phyloP scores from a whole-genome alignment of 1,139 yeast species.

The Hansenula sp. region DNA sequence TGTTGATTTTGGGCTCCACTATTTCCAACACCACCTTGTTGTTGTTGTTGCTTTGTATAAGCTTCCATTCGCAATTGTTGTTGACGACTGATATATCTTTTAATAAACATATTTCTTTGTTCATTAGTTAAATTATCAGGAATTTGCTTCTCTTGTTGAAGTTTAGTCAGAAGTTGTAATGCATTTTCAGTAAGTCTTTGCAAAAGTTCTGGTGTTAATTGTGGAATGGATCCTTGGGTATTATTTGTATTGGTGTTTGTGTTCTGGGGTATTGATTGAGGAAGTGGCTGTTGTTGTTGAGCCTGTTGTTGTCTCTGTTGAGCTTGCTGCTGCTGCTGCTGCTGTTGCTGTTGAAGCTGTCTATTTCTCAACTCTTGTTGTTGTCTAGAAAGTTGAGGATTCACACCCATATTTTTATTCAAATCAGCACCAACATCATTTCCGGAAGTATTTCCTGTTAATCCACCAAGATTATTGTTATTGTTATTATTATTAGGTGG shows the following conservation, averaged over 20 bases:
- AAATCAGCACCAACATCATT: conserved; percentile 1
- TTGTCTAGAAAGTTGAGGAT: conserved; percentile 16
- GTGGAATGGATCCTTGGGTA: conserved; percentile 4
- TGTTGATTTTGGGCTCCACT: conserved; percentile 14
- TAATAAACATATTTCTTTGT: conserved; percentile 19
- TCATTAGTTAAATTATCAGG: conserved; percentile 18
- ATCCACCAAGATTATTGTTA: background rate
- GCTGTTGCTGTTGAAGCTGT: conserved; percentile 18
- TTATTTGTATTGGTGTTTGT: conserved; percentile 1
- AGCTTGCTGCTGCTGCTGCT: conserved; percentile 19
- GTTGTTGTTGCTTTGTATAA: conserved; percentile 8
- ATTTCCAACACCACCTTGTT: conserved; percentile 7
- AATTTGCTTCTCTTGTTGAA: conserved; percentile 32
- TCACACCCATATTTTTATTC: conserved; percentile 6
- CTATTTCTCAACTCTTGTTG: conserved; percentile 19
- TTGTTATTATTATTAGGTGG: background rate
- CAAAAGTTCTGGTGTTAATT: conserved; percentile 14
- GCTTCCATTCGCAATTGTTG: conserved; percentile 16
- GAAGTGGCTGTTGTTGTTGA: conserved; percentile 13
- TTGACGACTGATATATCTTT: conserved; percentile 19
- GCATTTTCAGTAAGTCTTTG: conserved; percentile 31
- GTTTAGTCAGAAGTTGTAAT: conserved; percentile 30
- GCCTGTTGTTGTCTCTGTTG: conserved; percentile 18
- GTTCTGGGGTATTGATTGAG: conserved; percentile 13
- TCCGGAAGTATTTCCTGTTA: conserved; percentile 1